Evolutionary conservation across 163 green algal species (phyloP), one percentile per base, ranked within the genome.

Genomic region (Volvox carteri): DNA sequence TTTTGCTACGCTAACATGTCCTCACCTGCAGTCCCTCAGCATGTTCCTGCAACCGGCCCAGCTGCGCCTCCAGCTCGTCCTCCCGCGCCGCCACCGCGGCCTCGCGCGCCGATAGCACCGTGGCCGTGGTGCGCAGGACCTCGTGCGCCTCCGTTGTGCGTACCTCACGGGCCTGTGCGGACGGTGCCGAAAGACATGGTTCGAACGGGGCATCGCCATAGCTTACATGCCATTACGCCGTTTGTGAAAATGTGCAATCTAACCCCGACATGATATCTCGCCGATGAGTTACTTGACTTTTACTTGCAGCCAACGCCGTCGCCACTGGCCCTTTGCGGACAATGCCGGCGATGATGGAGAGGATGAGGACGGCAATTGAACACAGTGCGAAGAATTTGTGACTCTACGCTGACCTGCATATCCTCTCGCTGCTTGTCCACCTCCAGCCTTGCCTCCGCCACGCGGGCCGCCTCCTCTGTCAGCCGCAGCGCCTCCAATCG

Each of bases 1-100:
- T n/a, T n/a, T n/a, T n/a, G n/a, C n/a, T n/a, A n/a, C n/a, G n/a
- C n/a, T n/a, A n/a, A n/a, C n/a, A n/a, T n/a, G n/a, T 65, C 54
- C 11, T 11, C 18, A 80, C 73, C 68, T 50, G 48, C 54, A 65
- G 33, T 23, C 76, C 84, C 12, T 37, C 52, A 16, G n/a, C 70
- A 23, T 78, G 58, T 39, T 84, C 72, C 41, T 44, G 0, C 39
- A 68, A 52, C n/a, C 84, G 52, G 16, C 46, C 54, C 39, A 77
- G 25, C 18, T 73, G 54, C 2, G 72, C 84, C 70, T 77, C 54
- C 54, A 89, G 72, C 72, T 84, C 72, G 54, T 89, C 84, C 54
- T 89, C 84, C 9, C 72, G 52, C 6, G 72, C 84, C 19, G 84
- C 41, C 52, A 89, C 84, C 39, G 84, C 72, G 30, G 84, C 56